Conservation (phyloP, 208 protist genomes). For the Angomonas ambiguus region DNA sequence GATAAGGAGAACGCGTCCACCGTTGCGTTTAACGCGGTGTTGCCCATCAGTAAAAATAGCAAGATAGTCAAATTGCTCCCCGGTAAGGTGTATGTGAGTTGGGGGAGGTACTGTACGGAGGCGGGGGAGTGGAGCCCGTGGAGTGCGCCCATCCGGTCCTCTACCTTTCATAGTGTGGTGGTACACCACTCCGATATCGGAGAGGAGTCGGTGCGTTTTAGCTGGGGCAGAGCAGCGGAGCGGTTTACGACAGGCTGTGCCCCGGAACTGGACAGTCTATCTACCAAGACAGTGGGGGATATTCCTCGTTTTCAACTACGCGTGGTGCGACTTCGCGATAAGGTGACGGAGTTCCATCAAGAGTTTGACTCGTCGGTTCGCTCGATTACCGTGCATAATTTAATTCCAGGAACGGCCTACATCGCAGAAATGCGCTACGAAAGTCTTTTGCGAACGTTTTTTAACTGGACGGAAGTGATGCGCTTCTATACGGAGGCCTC, state of each 20-base stretch:
- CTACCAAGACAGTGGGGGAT: constrained; percentile 34
- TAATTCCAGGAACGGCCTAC: constrained; percentile 69
- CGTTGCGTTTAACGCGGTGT: constrained; percentile 35
- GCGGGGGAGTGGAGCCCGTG: constrained; percentile 57
- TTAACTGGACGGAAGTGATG: constrained; percentile 70
- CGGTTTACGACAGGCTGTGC: constrained; percentile 14
- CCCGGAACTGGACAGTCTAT: constrained; percentile 41
- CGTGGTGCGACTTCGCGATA: constrained; percentile 67
- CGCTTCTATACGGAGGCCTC: constrained; percentile 74
- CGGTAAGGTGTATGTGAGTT: constrained; percentile 55
- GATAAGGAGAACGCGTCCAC: neutral
- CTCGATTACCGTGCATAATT: constrained; percentile 55
- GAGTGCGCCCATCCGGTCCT: constrained; percentile 47
- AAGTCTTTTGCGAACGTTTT: constrained; percentile 73
- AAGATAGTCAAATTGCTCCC: constrained; percentile 84
- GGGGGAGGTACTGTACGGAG: neutral
- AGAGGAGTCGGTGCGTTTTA: constrained; percentile 78
- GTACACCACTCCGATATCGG: constrained; percentile 63
- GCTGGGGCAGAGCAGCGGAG: constrained; percentile 54
- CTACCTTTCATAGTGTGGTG: constrained; percentile 52
- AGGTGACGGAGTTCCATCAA: constrained; percentile 54
- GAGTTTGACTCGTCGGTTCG: constrained; percentile 49
- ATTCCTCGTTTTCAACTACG: constrained; percentile 71
- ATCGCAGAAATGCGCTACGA: constrained; percentile 81
- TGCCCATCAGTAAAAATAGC: constrained; percentile 34